Conservation (phyloP, 441 rosid species). For the Francoa sonchifolia region DNA sequence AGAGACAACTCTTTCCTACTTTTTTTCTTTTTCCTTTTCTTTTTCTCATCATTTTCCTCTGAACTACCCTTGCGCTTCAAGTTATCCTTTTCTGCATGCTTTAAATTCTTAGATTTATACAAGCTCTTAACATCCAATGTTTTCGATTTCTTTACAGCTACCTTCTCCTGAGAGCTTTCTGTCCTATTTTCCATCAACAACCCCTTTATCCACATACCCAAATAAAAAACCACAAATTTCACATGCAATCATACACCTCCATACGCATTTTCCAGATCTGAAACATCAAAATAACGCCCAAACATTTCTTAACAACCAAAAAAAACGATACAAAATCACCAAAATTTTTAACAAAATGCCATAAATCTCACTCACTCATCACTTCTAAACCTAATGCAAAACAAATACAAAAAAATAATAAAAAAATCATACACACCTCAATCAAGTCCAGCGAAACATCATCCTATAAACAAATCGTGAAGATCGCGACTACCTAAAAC, state of each 20-base stretch:
- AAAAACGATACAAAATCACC: slow-evolving; percentile 5
- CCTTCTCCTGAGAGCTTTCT: slow-evolving; percentile 58
- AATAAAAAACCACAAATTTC: slow-evolving; percentile 30
- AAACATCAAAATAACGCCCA: slow-evolving; percentile 20
- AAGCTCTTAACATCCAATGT: slow-evolving; percentile 85
- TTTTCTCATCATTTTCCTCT: slow-evolving; percentile 31
- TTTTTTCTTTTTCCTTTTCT: slow-evolving; percentile 45
- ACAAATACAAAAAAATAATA: slow-evolving; percentile 7
- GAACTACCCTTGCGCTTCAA: slow-evolving; percentile 48
- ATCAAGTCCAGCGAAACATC: slow-evolving; percentile 23
- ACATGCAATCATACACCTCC: slow-evolving; percentile 35
- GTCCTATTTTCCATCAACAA: slow-evolving; percentile 74
- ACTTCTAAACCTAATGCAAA: slow-evolving; percentile 7
- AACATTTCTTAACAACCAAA: slow-evolving; percentile 13
- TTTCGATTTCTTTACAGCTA: slow-evolving; percentile 63
- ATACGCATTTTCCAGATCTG: slow-evolving; percentile 64
- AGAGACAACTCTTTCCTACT: slow-evolving; percentile 44
- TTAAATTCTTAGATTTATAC: slow-evolving; percentile 36
- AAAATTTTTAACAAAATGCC: slow-evolving; percentile 18
- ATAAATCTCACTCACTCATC: background rate
- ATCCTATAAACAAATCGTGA: slow-evolving; percentile 19
- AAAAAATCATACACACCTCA: slow-evolving; percentile 30
- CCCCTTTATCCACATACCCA: slow-evolving; percentile 35
- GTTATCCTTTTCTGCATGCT: slow-evolving; percentile 26
- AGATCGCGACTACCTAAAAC: slow-evolving; percentile 30